Percentiles rank a stretch among this genome's conserved stretches.
phyloP scores from a whole-genome alignment of 106 monocot genomes.

The Allium fistulosum region DNA sequence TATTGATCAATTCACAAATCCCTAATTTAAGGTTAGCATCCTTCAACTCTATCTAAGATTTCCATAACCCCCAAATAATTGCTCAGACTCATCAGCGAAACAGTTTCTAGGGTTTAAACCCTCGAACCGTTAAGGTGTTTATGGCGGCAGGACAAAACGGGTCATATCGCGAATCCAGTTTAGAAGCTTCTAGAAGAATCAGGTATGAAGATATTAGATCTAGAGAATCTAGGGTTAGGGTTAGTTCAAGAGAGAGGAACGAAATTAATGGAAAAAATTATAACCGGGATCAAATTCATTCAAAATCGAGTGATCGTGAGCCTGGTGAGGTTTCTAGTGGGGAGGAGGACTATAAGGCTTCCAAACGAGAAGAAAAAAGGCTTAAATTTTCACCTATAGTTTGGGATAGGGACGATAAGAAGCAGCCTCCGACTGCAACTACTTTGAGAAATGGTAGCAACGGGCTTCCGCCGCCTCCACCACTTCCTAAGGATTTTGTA shows the following conservation, averaged over 20 bases:
- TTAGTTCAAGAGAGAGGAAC: conserved; percentile 12
- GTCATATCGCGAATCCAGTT: background rate
- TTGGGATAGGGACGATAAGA: conserved; percentile 39
- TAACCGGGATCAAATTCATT: conserved; percentile 5
- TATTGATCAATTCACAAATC: too few relatives aligned
- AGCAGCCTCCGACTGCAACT: conserved; percentile 5
- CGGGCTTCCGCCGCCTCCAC: conserved; percentile 28
- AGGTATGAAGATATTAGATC: conserved; percentile 15
- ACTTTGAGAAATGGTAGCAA: background rate
- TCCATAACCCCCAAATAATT: background rate
- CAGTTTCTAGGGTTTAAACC: background rate
- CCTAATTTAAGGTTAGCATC: background rate
- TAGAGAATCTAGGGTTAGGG: conserved; percentile 17
- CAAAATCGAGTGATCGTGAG: conserved; percentile 30
- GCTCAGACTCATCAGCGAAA: background rate
- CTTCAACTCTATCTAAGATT: background rate
- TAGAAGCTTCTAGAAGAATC: conserved; percentile 20
- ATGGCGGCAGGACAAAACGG: conserved; percentile 41
- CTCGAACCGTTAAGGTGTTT: conserved; percentile 19
- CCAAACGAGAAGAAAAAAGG: conserved; percentile 22
- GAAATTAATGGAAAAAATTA: conserved; percentile 8
- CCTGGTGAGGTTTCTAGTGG: conserved; percentile 53
- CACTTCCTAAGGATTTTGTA: conserved; percentile 23
- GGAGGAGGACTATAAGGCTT: conserved; percentile 8
- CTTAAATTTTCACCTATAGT: conserved; percentile 61